Evolutionary conservation across 768 basidiomycete genomes (phyloP).

Genomic region (Macrolepiota albuminosa): DNA sequence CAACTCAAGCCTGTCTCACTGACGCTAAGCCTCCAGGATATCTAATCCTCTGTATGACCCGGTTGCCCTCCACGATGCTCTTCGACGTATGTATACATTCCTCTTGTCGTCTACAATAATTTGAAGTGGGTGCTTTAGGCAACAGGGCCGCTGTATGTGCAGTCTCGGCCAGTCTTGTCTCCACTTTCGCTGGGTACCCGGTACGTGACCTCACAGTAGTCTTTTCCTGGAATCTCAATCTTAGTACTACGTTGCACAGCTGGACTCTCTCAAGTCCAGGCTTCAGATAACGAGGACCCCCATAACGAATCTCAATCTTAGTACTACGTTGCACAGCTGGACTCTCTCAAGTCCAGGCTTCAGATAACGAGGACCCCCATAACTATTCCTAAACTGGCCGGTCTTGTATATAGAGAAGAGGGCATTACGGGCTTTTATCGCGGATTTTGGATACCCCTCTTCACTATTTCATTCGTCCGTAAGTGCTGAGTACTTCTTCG

Average conservation of each 20-base stretch:
- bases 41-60: conserved; percentile 59
- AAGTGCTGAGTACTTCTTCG: conserved; percentile 31
- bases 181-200: conserved; percentile 90
- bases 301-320: conserved; percentile 24
- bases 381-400: conserved; percentile 67
- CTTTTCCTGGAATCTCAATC: not conserved
- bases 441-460: conserved; percentile 86
- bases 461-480: conserved; percentile 97
- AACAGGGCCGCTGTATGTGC: conserved; percentile 90
- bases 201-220: conserved; percentile 30
- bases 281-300: conserved; percentile 79
- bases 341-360: conserved; percentile 90
- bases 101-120: conserved; percentile 3
- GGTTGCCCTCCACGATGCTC: conserved; percentile 55
- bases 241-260: conserved; percentile 30
- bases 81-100: conserved; percentile 49
- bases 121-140: conserved; percentile 35
- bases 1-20: conserved; percentile 9
- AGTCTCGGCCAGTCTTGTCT: conserved; percentile 86
- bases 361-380: conserved; percentile 79
- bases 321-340: conserved; percentile 48
- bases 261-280: conserved; percentile 94
- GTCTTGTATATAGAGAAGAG: conserved; percentile 75
- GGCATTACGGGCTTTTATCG: conserved; percentile 89
- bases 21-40: conserved; percentile 38